Evolutionary conservation across 2,329 filamentous ascomycete species (phyloP), one percentile per base, ranked within the genome.

Genomic region (Beauveria sp.): DNA sequence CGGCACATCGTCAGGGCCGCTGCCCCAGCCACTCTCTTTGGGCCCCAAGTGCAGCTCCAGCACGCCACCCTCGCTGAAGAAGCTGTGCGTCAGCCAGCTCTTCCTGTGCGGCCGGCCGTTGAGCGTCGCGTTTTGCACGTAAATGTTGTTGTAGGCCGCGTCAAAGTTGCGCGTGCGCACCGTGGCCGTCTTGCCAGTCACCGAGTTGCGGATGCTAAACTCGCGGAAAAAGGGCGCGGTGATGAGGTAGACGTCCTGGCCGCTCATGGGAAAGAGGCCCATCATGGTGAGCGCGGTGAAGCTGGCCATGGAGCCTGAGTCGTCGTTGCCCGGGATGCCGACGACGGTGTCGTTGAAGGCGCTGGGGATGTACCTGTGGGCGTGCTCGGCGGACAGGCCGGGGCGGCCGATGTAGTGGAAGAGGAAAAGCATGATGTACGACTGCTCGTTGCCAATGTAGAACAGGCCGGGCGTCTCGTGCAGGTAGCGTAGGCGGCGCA

Each of bases 401-500:
- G 88, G 88, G 0, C 87, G 81, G 0, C 84, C 86, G 1, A 80
- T 83, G 67, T 89, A 90, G 72, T 91, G 88, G 75, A 81, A 82
- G 64, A 81, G 78, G 67, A 77, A 82, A 14, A 81, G 72, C 44
- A 79, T 75, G 8, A 83, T 69, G 67, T 81, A 83, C 1, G 76
- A 76, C 67, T 80, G 80, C 68, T 83, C 80, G 66, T 91, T 83
- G 26, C 88, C 88, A 48, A 91, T 80, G 70, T 91, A 89, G 28
- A 87, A 77, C 7, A 90, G 77, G 0, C 85, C 85, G 7, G 66
- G 65, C 0, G 82, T 84, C 61, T 84, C 78, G 70, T 90, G 88
- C 52, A 89, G 79, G 71, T 81, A 90, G 53, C 81, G 75, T 0
- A 91, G 78, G 1, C 88, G 83, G 26, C 77, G 72, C 34, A 81